Percentiles rank a stretch among this genome's conserved stretches.
phyloP scores from a whole-genome alignment of 2,329 filamentous ascomycete species.

The Tolypocladium cylindrosporum region DNA sequence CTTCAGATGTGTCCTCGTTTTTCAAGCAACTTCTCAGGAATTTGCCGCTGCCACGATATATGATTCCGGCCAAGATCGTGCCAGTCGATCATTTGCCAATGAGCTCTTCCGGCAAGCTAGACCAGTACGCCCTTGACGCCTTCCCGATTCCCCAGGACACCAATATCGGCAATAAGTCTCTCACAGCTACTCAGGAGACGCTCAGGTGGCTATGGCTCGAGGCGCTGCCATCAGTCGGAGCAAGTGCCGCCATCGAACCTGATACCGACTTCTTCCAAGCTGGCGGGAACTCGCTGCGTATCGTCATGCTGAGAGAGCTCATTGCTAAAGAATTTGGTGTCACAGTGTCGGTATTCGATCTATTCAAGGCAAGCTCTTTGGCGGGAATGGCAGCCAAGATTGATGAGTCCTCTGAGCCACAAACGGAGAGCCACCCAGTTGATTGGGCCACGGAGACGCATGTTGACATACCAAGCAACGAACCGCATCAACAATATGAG shows the following conservation, averaged over 20 bases:
- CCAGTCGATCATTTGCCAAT: constrained; percentile 17
- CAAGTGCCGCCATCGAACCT: constrained; percentile 1
- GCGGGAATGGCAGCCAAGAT: constrained; percentile 25
- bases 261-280: constrained; percentile 28
- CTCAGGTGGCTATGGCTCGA: constrained; percentile 4
- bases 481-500: background rate
- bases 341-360: constrained; percentile 18
- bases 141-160: constrained; percentile 11
- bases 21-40: constrained; percentile 5
- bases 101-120: constrained; percentile 20
- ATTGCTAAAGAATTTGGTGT: constrained; percentile 22
- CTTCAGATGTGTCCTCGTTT: constrained; percentile 1
- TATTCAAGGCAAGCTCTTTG: constrained; percentile 28
- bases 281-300: constrained; percentile 30
- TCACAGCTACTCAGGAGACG: constrained; percentile 9
- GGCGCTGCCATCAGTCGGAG: background rate
- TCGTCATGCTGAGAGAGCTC: constrained; percentile 23
- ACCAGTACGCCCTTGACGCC: constrained; percentile 15
- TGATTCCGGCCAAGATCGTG: constrained; percentile 20
- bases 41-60: constrained; percentile 21
- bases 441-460: constrained; percentile 17
- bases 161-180: background rate
- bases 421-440: constrained; percentile 6
- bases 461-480: background rate
- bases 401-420: background rate